Evolutionary conservation across 192 early-diverging fungal species (phyloP).

Genomic region (Funneliformis geosporum): DNA sequence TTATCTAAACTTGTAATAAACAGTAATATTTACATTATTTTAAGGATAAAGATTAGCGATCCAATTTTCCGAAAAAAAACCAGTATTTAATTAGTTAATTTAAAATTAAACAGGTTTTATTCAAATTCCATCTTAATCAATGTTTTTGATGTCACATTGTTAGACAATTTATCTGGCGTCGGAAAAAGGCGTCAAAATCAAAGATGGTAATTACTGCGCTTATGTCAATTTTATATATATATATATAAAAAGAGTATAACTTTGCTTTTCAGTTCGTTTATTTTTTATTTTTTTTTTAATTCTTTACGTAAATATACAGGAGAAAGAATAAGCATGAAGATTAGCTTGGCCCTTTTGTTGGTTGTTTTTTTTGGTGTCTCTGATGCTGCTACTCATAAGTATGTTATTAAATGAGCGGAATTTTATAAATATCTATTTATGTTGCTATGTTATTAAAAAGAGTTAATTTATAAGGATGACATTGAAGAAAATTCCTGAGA

Average conservation of each 20-base stretch:
- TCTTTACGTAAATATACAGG: background rate
- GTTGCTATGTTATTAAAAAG: background rate
- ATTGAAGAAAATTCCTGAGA: conserved; percentile 69
- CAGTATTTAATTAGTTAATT: too few species aligned
- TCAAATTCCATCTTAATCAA: too few species aligned
- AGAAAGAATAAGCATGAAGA: conserved; percentile 13
- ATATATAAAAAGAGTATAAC: background rate
- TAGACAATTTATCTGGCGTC: background rate
- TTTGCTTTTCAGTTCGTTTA: background rate
- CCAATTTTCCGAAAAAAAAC: too few species aligned
- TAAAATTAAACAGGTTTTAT: too few species aligned
- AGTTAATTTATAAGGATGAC: conserved; percentile 41
- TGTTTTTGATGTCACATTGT: background rate
- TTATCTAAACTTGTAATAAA: too few species aligned
- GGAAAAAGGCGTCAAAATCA: background rate
- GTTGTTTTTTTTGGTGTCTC: background rate
- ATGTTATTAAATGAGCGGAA: background rate
- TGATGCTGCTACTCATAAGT: conserved; percentile 15
- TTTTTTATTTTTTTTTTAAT: background rate
- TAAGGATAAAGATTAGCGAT: too few species aligned
- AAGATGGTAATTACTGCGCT: background rate
- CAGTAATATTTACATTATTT: too few species aligned
- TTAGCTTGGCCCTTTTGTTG: background rate
- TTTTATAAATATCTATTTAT: background rate
- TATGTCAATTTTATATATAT: background rate